Conservation (phyloP, 1,284 basidiomycete species). For the Cryptococcus sp. region DNA sequence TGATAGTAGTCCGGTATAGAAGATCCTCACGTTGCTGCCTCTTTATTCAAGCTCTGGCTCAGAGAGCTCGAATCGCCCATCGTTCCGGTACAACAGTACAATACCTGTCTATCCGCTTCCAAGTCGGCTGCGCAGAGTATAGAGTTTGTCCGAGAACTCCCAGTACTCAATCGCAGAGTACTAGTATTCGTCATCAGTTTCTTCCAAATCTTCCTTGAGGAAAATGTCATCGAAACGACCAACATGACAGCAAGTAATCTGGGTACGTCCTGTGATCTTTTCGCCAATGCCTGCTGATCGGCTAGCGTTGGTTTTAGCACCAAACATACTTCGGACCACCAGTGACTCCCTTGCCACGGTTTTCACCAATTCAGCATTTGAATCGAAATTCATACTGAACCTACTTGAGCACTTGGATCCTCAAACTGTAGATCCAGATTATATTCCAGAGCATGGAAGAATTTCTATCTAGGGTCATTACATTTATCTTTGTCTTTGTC, state of each 20-base stretch:
- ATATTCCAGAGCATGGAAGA: slow-evolving; percentile 41
- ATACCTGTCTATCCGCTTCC: slow-evolving; percentile 59
- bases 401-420: slow-evolving; percentile 73
- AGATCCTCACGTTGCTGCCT: slow-evolving; percentile 81
- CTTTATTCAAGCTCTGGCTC: slow-evolving; percentile 84
- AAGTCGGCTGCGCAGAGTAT: slow-evolving; percentile 65
- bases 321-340: slow-evolving; percentile 75
- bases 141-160: slow-evolving; percentile 67
- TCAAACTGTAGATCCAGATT: slow-evolving; percentile 65
- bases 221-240: slow-evolving; percentile 63
- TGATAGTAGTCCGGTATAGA: slow-evolving; percentile 56
- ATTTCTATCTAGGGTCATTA: not conserved
- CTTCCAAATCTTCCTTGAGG: slow-evolving; percentile 77
- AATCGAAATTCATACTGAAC: slow-evolving; percentile 80
- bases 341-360: slow-evolving; percentile 77
- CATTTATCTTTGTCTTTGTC: not conserved
- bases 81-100: slow-evolving; percentile 66
- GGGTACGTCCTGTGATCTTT: slow-evolving; percentile 19
- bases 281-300: slow-evolving; percentile 52
- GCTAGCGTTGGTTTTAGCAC: slow-evolving; percentile 72
- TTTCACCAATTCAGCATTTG: slow-evolving; percentile 82
- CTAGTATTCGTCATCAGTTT: slow-evolving; percentile 83
- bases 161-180: slow-evolving; percentile 76
- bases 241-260: slow-evolving; percentile 67
- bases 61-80: slow-evolving; percentile 83